Base-by-base conservation (phyloP, 805 yeast genomes). In the Citeromyces matritensis region DNA sequence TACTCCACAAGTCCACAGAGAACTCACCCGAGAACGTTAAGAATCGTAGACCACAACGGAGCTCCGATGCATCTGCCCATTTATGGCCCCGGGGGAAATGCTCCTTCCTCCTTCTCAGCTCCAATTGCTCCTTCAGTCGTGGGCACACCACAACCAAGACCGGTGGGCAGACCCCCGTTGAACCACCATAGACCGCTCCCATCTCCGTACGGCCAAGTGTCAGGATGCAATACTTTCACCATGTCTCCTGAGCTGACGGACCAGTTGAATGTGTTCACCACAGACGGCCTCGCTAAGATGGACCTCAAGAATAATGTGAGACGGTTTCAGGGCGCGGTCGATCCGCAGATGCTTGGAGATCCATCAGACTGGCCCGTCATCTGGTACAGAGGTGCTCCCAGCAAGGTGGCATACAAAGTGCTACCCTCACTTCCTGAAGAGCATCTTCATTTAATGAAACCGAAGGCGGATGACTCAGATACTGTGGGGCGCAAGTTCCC, bases 371-470 rank as follows among this genome's bases (percentile, higher is more conserved):
- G 38, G 9, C 70, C 72, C 24, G 42, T 70, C 10, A 47, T 79
- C 11, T 79, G 85, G 81, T 77, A 69, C 48, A 62, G 76, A 42
- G 70, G 81, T 1, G 78, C 85, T 2, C 80, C 84, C 15, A 55
- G 66, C 8, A 53, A 60, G 21, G 45, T 69, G 12, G 45, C 55
- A 5, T 58, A 56, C 37, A 46, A 76, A 35, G 35, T 63, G 15
- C 35, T 48, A 32, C 21, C 21, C 21, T 17, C 21, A 17, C 21
- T 17, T 5, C 21, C 21, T 17, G 21, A 17, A 17, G 21, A 17
- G 21, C 21, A 17, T 17, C 21, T 17, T 17, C 21, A 17, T 17
- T 17, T 17, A 7, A 17, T 17, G 21, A 50, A 43, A 15, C 26
- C 26, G 21, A 28, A 31, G 17, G 12, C 12, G 7, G 15, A 25